Conservation (phyloP, 768 basidiomycete genomes). For the Lepiota subincarnata region DNA sequence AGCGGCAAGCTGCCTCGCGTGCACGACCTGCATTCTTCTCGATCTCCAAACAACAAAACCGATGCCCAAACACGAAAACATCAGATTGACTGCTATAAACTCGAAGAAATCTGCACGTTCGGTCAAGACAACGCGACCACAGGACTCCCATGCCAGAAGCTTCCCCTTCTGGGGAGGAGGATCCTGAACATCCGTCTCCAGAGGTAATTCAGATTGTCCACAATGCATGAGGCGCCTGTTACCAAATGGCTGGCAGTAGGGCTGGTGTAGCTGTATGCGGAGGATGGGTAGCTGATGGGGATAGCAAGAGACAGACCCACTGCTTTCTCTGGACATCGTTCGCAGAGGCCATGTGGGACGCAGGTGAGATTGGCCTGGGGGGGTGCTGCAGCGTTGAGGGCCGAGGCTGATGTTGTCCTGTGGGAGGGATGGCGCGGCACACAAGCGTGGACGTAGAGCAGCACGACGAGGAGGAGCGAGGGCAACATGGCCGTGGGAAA, state of each 20-base stretch:
- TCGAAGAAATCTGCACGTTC: conserved; percentile 90
- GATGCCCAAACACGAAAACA: conserved; percentile 66
- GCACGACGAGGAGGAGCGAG: too few relatives aligned
- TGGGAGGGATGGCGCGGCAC: too few relatives aligned
- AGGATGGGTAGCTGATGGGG: neutral
- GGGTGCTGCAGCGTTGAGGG: neutral
- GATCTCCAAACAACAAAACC: conserved; percentile 65
- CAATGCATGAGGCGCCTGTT: conserved; percentile 90
- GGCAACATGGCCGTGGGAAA: conserved; percentile 12
- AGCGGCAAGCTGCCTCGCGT: conserved; percentile 76
- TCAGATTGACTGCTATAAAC: conserved; percentile 80
- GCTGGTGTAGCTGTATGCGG: conserved; percentile 62
- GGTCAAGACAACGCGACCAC: conserved; percentile 75
- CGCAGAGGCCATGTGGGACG: conserved; percentile 53
- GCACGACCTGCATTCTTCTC: conserved; percentile 42
- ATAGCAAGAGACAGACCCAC: conserved; percentile 35
- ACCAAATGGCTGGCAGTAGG: conserved; percentile 95
- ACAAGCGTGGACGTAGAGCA: too few relatives aligned
- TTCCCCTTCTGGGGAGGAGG: conserved; percentile 18
- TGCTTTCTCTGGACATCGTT: conserved; percentile 58
- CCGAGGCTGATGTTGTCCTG: neutral
- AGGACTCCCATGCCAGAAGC: conserved; percentile 87
- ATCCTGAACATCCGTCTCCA: conserved; percentile 1
- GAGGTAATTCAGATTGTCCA: conserved; percentile 15
- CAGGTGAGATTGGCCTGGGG: conserved; percentile 34